phyloP scores from a whole-genome alignment of 805 yeast genomes.

The Saturnispora gosingensis region DNA sequence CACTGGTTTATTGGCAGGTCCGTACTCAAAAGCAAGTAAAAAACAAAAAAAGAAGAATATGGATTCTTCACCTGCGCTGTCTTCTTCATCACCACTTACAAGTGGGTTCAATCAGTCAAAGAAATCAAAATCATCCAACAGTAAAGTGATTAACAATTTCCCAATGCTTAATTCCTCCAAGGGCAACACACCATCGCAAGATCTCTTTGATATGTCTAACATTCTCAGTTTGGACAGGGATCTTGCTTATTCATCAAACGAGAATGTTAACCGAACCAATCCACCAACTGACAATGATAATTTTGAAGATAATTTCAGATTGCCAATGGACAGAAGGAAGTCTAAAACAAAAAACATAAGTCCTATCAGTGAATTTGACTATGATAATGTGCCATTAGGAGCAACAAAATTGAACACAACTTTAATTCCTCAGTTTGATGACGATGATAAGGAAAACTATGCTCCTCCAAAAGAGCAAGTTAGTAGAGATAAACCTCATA shows the following conservation, averaged over 20 bases:
- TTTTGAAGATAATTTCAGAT: slow-evolving; percentile 1
- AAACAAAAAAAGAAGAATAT: slow-evolving; percentile 3
- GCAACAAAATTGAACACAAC: slow-evolving; percentile 50
- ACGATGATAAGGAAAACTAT: slow-evolving; percentile 27
- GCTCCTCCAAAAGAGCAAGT: slow-evolving; percentile 9
- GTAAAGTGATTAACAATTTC: slow-evolving; percentile 4
- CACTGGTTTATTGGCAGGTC: slow-evolving; percentile 27
- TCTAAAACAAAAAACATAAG: not conserved
- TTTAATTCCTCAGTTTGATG: slow-evolving; percentile 39
- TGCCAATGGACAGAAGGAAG: not conserved
- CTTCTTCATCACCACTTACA: slow-evolving; percentile 9
- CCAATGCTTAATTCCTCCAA: slow-evolving; percentile 3
- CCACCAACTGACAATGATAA: not conserved
- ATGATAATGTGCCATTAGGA: slow-evolving; percentile 30
- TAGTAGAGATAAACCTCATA: slow-evolving; percentile 8
- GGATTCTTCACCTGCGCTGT: slow-evolving; percentile 7
- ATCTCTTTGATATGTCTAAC: slow-evolving; percentile 6
- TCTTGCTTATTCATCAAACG: not conserved
- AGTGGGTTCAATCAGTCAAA: not conserved
- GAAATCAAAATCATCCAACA: not conserved
- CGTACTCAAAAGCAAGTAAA: slow-evolving; percentile 14
- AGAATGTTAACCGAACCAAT: not conserved
- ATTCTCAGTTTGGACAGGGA: slow-evolving; percentile 5
- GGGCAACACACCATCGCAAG: not conserved
- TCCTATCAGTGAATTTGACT: slow-evolving; percentile 7